Evolutionary conservation across 2,329 filamentous ascomycete species (phyloP).

Genomic region (Saccharata proteae): DNA sequence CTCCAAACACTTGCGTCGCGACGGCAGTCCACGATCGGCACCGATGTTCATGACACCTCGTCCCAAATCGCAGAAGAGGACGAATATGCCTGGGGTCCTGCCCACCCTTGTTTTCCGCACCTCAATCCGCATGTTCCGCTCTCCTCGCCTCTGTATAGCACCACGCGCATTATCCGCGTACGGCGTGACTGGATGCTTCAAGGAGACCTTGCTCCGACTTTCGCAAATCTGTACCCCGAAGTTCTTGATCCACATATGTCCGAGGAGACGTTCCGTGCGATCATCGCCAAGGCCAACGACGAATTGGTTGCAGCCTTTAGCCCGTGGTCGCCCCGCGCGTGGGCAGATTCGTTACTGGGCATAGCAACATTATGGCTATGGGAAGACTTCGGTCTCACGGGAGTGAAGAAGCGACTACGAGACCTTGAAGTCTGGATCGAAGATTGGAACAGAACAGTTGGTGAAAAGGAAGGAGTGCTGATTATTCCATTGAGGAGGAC

Average conservation of each 20-base stretch:
- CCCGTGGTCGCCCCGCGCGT: conserved; percentile 64
- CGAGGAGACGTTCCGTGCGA: conserved; percentile 72
- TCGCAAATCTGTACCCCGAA: conserved; percentile 91
- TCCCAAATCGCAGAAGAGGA: no score
- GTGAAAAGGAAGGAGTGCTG: conserved; percentile 51
- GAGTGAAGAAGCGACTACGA: conserved; percentile 58
- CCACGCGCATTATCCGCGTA: conserved; percentile 83
- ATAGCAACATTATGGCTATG: conserved; percentile 84
- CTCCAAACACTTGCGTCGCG: conserved; percentile 5
- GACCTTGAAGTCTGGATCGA: conserved; percentile 72
- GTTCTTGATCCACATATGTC: conserved; percentile 78
- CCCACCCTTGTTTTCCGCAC: conserved; percentile 90
- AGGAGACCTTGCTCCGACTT: conserved; percentile 84
- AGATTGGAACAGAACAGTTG: conserved; percentile 64
- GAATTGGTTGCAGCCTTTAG: conserved; percentile 67
- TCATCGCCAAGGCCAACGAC: conserved; percentile 73
- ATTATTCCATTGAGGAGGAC: conserved; percentile 70
- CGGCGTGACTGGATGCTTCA: conserved; percentile 81
- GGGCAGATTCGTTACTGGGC: conserved; percentile 68
- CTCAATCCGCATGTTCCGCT: conserved; percentile 81
- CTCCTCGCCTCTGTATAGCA: conserved; percentile 58
- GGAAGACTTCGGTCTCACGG: conserved; percentile 76
- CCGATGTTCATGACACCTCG: neutral
- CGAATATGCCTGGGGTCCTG: conserved; percentile 79
- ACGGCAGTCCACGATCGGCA: conserved; percentile 4